Base-by-base conservation (phyloP, 495 filamentous ascomycete species). In the Hyaloscypha hepaticicola region DNA sequence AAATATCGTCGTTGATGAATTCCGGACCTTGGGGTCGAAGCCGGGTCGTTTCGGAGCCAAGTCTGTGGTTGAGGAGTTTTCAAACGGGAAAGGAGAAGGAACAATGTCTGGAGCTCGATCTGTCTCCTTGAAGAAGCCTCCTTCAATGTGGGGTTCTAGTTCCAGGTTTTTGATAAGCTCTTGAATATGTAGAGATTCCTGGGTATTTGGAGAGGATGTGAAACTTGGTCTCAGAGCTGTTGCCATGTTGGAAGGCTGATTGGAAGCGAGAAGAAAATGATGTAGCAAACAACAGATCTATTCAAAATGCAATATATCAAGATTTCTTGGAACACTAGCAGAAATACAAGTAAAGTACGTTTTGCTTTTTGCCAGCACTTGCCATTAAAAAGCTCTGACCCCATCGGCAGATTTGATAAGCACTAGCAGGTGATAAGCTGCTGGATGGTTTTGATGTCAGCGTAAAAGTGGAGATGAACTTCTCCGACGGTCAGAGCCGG, bases 51-150 rank as follows among this genome's bases (percentile, higher is more conserved):
- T 65, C 9, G 71, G 63, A 29, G 69, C 63, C 24, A 75, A 60
- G 34, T 66, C 41, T 6, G 28, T 27, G 25, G 68, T 66, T 14
- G 62, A 33, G 41, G 69, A 68, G 19, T 67, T 61, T 38, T 64
- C 55, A 9, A 51, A 51, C 38, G 74, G 66, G 64, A 86, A 85
- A 1, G 84, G 81, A 59, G 82, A 81, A 4, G 82, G 78, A 26
- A 87, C 70, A 16, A 72, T 76, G 12, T 74, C 72, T 0, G 77
- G 64, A 68, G 84, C 76, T 27, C 82, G 81, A 75, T 91, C 83
- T 6, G 84, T 89, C 72, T 87, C 85, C 55, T 69, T 72, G 70
- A 83, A 90, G 74, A 84, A 91, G 51, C 87, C 88, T 31, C 87
- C 87, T 77, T 88, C 86, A 60, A 83, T 75, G 72, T 90, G 87